These are phyloP conservation scores for Blastocystis sp. DNA, from an alignment of 352 stramenopile genomes.

Conservation along the genomic window DNA sequence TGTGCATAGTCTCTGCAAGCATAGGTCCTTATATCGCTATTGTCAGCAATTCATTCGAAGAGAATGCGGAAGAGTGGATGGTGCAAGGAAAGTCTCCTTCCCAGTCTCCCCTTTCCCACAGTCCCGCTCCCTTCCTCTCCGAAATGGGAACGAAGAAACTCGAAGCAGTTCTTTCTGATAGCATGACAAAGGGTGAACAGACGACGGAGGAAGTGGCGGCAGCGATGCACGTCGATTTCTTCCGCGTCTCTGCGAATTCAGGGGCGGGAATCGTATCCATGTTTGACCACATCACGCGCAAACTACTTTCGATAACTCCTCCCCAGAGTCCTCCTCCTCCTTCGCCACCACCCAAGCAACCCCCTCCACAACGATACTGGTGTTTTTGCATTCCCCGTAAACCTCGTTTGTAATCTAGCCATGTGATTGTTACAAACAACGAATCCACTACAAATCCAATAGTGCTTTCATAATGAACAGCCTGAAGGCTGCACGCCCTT, in stretches of 20 bases:
- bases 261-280: background rate
- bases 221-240: background rate
- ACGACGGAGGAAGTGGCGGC: background rate
- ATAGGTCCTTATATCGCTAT: constrained; percentile 5
- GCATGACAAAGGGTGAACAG: background rate
- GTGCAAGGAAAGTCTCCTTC: background rate
- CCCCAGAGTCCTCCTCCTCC: background rate
- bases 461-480: background rate
- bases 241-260: background rate
- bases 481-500: background rate
- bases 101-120: background rate
- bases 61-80: background rate
- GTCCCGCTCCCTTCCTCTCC: background rate
- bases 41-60: background rate
- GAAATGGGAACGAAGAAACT: background rate
- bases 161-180: background rate
- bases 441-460: background rate
- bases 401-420: background rate
- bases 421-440: background rate
- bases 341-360: background rate
- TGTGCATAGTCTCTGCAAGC: background rate
- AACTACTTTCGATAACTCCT: background rate
- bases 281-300: background rate
- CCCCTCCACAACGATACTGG: background rate
- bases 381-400: background rate